Evolutionary conservation across 2,329 filamentous ascomycete genomes (phyloP).

Genomic region (Alternaria ethzedia): DNA sequence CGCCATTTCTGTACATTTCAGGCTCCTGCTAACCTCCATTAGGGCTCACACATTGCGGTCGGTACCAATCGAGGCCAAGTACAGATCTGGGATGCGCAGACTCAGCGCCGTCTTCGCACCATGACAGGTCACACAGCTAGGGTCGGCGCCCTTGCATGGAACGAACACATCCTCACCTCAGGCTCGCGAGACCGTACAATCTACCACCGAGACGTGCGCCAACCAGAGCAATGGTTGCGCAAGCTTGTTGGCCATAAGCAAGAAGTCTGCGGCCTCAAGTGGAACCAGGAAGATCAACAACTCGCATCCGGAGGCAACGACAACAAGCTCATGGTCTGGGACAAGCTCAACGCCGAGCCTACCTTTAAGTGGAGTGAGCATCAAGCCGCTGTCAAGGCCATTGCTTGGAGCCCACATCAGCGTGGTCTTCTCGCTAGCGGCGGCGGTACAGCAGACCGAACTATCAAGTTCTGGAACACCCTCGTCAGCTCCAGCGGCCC

Average conservation of each 20-base stretch:
- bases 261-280: conserved; percentile 94
- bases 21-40: too few relatives aligned
- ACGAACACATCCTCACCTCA: conserved; percentile 94
- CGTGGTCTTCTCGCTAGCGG: conserved; percentile 92
- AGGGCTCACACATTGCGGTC: conserved; percentile 92
- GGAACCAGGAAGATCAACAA: conserved; percentile 96
- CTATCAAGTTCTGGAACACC: conserved; percentile 98
- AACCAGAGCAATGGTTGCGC: conserved; percentile 86
- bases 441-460: conserved; percentile 91
- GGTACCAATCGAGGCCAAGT: conserved; percentile 94
- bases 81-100: conserved; percentile 96
- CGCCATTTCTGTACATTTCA: too few relatives aligned
- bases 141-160: conserved; percentile 95
- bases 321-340: conserved; percentile 99
- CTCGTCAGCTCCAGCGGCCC: conserved; percentile 68
- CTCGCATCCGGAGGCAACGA: conserved; percentile 96
- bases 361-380: conserved; percentile 95
- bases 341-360: conserved; percentile 90
- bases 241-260: conserved; percentile 95
- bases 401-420: conserved; percentile 97
- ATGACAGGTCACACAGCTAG: conserved; percentile 97
- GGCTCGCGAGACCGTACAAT: conserved; percentile 93
- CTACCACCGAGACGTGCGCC: conserved; percentile 92
- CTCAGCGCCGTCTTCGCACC: conserved; percentile 81
- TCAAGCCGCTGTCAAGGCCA: conserved; percentile 94